Percentiles rank a stretch among this genome's conserved stretches.
Conservation (phyloP, 2,329 filamentous ascomycete species). For the Colletotrichum acutatum region DNA sequence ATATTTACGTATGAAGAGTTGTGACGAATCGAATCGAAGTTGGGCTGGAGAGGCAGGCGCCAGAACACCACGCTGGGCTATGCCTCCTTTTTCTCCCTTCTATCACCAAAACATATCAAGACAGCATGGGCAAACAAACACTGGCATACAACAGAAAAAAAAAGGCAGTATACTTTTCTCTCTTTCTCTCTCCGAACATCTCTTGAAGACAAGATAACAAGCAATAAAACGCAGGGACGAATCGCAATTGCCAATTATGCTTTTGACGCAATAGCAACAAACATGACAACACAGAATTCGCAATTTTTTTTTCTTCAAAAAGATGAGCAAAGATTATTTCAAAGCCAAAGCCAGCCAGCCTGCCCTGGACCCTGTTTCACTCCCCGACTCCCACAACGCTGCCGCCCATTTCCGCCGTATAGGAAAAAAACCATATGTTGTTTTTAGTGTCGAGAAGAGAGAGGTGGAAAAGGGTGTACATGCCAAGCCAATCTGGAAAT, state of each 20-base stretch:
- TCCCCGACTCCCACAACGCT: constrained; percentile 39
- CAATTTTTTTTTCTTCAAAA: constrained; percentile 1
- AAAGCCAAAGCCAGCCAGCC: constrained; percentile 26
- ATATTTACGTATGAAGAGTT: not conserved
- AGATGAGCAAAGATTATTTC: constrained; percentile 14
- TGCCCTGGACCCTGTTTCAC: constrained; percentile 33
- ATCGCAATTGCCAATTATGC: no score
- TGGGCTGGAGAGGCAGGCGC: not conserved
- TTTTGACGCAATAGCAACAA: no score
- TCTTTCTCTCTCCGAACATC: not conserved
- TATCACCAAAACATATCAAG: not conserved
- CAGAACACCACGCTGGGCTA: not conserved
- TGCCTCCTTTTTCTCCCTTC: not conserved
- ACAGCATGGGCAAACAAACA: not conserved
- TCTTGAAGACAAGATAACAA: not conserved
- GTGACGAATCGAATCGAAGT: not conserved
- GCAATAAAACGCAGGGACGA: no score
- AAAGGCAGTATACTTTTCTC: not conserved
- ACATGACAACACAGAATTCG: not conserved
- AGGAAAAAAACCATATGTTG: constrained; percentile 24
- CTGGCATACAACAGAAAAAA: no score
- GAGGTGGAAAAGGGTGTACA: constrained; percentile 13
- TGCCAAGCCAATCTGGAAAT: constrained; percentile 20
- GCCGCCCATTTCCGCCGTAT: constrained; percentile 36
- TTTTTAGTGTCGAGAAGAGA: constrained; percentile 24